These are phyloP conservation scores for Sphagnum magellanicum DNA, from an alignment of 228 moss, liverwort and hornwort species.

Conservation along the genomic window DNA sequence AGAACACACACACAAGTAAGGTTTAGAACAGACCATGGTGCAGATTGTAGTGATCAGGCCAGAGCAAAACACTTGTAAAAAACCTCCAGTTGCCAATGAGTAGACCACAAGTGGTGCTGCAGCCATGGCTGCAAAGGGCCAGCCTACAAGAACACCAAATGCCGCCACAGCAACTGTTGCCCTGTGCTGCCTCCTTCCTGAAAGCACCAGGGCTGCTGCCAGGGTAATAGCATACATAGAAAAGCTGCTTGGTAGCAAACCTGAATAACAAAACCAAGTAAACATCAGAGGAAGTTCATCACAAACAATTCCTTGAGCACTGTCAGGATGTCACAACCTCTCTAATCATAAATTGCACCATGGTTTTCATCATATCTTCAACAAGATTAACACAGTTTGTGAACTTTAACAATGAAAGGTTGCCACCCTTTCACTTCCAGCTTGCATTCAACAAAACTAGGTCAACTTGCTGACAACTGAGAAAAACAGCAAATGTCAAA, in stretches of 20 bases:
- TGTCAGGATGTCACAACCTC: too few species aligned
- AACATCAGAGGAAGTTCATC: background rate
- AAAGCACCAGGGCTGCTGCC: slow-evolving; percentile 63
- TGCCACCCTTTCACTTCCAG: too few species aligned
- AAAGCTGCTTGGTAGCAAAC: slow-evolving; percentile 93
- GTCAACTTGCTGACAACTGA: too few species aligned
- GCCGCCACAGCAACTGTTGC: slow-evolving; percentile 73
- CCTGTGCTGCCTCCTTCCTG: slow-evolving; percentile 30
- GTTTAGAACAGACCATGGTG: slow-evolving; percentile 51
- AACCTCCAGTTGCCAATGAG: slow-evolving; percentile 55
- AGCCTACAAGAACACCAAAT: slow-evolving; percentile 84
- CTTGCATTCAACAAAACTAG: too few species aligned
- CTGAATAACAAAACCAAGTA: slow-evolving; percentile 14
- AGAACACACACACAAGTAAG: background rate
- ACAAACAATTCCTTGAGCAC: background rate
- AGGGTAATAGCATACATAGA: slow-evolving; percentile 93
- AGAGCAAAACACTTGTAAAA: slow-evolving; percentile 56
- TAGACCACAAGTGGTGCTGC: slow-evolving; percentile 66
- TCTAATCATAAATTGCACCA: too few species aligned
- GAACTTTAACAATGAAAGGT: too few species aligned
- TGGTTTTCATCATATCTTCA: too few species aligned
- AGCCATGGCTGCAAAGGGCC: slow-evolving; percentile 94
- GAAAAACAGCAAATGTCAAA: too few species aligned
- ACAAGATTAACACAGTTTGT: too few species aligned
- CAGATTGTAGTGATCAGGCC: slow-evolving; percentile 59